Conservation (phyloP, 2,329 filamentous ascomycete genomes). For the Chalaropsis thielavioides region DNA sequence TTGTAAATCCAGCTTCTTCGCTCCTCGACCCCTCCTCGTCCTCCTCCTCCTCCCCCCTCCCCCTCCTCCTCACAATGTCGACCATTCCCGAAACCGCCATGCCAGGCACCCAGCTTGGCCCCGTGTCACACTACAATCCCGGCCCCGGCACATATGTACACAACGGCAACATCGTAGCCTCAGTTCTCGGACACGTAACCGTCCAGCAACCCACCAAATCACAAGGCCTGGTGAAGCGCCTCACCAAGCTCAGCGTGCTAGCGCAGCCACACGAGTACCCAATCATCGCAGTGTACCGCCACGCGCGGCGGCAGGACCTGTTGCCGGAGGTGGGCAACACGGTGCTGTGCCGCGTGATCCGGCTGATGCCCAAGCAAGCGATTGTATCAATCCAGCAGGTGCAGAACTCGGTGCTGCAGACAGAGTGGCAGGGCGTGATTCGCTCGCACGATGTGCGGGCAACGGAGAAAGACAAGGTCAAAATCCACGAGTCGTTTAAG, state of each 20-base stretch:
- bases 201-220: conserved; percentile 35
- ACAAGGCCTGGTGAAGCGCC: conserved; percentile 41
- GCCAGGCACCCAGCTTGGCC: conserved; percentile 69
- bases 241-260: conserved; percentile 41
- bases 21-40: background rate
- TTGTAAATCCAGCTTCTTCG: too few relatives aligned
- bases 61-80: background rate
- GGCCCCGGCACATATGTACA: conserved; percentile 77
- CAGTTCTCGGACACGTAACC: conserved; percentile 59
- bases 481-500: conserved; percentile 78
- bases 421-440: conserved; percentile 75
- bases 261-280: conserved; percentile 31
- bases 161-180: conserved; percentile 61
- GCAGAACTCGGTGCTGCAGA: conserved; percentile 53
- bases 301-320: conserved; percentile 47
- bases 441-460: conserved; percentile 82
- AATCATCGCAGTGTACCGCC: conserved; percentile 41
- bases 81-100: conserved; percentile 44
- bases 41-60: background rate
- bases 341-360: conserved; percentile 73
- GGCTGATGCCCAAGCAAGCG: conserved; percentile 73
- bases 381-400: conserved; percentile 77
- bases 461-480: conserved; percentile 90
- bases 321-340: conserved; percentile 68
- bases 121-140: conserved; percentile 49